Evolutionary conservation across 164 flowering plant genomes (phyloP).

Genomic region (Pachysandra terminalis): DNA sequence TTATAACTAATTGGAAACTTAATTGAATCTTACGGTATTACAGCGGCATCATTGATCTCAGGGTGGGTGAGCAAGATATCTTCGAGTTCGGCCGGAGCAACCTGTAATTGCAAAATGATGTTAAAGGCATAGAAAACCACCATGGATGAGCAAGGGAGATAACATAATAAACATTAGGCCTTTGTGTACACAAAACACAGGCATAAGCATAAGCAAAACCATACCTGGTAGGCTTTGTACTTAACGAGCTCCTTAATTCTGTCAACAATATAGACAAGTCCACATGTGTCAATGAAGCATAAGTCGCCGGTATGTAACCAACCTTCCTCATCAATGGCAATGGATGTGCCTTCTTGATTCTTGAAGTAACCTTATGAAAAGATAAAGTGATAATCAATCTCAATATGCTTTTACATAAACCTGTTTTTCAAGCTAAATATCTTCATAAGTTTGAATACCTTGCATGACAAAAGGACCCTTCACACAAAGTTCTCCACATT

Average conservation of each 20-base stretch:
- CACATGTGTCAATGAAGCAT: conserved; percentile 24
- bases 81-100: conserved; percentile 35
- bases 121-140: neutral
- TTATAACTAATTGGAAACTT: too few relatives aligned
- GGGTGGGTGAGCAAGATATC: conserved; percentile 22
- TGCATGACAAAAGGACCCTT: conserved; percentile 34
- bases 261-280: conserved; percentile 26
- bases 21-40: conserved; percentile 24
- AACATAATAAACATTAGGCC: neutral
- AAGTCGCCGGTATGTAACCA: conserved; percentile 35
- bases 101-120: conserved; percentile 12
- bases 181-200: neutral
- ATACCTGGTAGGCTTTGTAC: conserved; percentile 34
- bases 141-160: neutral
- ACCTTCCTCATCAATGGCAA: conserved; percentile 25
- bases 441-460: conserved; percentile 11
- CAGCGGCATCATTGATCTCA: conserved; percentile 25
- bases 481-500: conserved; percentile 27
- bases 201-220: neutral
- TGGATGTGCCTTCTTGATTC: conserved; percentile 19
- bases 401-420: neutral
- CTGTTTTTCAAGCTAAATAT: too few relatives aligned
- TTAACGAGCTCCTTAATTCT: conserved; percentile 35
- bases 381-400: neutral
- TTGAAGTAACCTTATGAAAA: conserved; percentile 21